These are phyloP conservation scores for Colletotrichum sp. DNA, from an alignment of 2,329 filamentous ascomycete genomes.

Conservation along the genomic window DNA sequence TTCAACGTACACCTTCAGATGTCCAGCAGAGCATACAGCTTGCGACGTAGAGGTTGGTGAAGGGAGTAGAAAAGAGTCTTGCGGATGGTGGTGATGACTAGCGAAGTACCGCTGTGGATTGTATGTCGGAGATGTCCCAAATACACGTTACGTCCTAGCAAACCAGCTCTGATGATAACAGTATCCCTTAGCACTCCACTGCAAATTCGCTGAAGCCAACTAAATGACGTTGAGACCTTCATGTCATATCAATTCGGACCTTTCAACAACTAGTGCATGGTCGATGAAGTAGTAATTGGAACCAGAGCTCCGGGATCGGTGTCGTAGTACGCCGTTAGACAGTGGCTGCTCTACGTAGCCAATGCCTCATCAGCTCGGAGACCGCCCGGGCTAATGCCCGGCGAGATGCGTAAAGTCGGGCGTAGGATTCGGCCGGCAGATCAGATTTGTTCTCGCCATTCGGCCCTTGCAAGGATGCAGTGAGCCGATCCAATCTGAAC, in stretches of 20 bases:
- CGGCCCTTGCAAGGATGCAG: background rate
- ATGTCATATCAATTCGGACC: background rate
- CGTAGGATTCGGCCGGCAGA: background rate
- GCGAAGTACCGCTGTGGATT: background rate
- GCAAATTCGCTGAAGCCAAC: fast-evolving
- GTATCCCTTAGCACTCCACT: too few species aligned
- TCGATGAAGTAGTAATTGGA: background rate
- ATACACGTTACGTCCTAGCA: background rate
- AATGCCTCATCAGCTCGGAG: background rate
- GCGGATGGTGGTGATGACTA: too few species aligned
- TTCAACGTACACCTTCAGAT: too few species aligned
- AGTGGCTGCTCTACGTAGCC: background rate
- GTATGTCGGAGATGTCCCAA: background rate
- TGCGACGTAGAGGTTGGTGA: background rate
- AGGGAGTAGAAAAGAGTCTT: background rate
- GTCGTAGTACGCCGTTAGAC: fast-evolving
- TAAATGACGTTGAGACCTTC: background rate
- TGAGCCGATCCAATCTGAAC: background rate
- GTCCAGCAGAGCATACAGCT: background rate
- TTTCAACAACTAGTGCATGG: background rate
- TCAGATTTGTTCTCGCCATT: background rate
- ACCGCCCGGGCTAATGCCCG: background rate
- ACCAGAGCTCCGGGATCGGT: background rate
- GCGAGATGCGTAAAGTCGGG: background rate
- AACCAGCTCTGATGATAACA: background rate